Base-by-base conservation (phyloP, 805 yeast species). In the Candida rishiriensis region DNA sequence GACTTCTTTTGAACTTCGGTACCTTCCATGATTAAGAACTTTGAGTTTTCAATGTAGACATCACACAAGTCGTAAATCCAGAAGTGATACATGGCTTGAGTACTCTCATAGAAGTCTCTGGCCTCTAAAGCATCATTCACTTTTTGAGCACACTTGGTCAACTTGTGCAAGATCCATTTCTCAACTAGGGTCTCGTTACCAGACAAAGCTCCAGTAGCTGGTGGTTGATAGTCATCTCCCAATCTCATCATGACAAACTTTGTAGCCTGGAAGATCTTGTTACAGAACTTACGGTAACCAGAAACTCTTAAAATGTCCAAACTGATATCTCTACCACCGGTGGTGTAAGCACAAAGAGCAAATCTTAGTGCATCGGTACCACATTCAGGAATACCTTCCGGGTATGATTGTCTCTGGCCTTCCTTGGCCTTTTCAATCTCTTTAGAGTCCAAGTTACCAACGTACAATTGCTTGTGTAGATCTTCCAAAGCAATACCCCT, bases 231-330 rank as follows among this genome's bases (percentile, higher is more conserved):
- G 63, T 83, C 96, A 26, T 79, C 85, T 49, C 98, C 98, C 51
- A 93, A 76, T 66, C 95, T 83, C 81, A 90, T 81, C 69, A 93
- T 73, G 36, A 89, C 98, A 62, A 93, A 93, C 72, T 93, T 93
- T 50, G 98, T 90, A 43, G 99, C 99, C 73, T 93, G 98, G 77
- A 88, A 93, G 59, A 93, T 93, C 81, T 93, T 93, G 82, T 93
- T 93, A 76, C 99, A 89, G 86, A 93, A 93, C 78, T 93, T 93
- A 72, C 99, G 82, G 83, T 93, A 93, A 61, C 98, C 99, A 66
- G 93, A 98, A 55, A 93, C 97, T 72, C 98, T 85, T 65, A 88
- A 73, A 57, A 93, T 89, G 65, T 93, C 97, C 65, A 93, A 76
- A 72, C 93, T 93, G 66, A 93, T 93, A 62, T 93, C 99, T 71